A percentile compares a stretch with the other conserved stretches of the same genome.
Conservation (phyloP, 2,329 filamentous ascomycete species). For the Ascocoryne sarcoides region DNA sequence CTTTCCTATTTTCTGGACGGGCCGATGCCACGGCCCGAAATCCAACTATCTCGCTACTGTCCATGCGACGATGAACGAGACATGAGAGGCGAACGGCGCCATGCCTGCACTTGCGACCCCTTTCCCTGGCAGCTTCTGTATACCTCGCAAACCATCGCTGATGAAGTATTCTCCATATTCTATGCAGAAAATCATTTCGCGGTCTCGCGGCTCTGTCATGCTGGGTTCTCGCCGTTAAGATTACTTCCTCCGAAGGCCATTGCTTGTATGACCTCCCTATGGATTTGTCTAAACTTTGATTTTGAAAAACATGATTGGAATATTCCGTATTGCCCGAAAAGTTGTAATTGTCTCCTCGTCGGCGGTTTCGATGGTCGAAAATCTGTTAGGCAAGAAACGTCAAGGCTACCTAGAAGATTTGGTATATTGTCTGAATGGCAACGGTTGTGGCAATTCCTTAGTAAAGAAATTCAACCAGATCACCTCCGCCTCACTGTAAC, state of each 20-base stretch:
- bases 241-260: not conserved
- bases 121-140: not conserved
- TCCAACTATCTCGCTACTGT: not conserved
- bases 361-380: not conserved
- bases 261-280: not conserved
- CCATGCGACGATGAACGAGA: not conserved
- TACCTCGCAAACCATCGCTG: not conserved
- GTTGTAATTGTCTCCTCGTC: not conserved
- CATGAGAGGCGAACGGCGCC: not conserved
- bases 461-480: not conserved
- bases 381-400: not conserved
- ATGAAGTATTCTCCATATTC: not conserved
- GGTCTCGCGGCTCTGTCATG: not conserved
- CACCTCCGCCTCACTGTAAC: not conserved
- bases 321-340: not conserved
- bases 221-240: not conserved
- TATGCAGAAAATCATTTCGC: not conserved
- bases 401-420: too few species aligned
- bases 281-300: not conserved
- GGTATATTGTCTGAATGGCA: too few species aligned
- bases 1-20: not conserved
- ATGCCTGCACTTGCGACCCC: not conserved
- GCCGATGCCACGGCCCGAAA: not conserved
- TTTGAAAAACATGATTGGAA: not conserved
- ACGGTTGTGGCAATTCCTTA: not conserved